A percentile compares a stretch with the other conserved stretches of the same genome.
phyloP scores from a whole-genome alignment of 306 rosid genomes.

The Rosa lucieae region DNA sequence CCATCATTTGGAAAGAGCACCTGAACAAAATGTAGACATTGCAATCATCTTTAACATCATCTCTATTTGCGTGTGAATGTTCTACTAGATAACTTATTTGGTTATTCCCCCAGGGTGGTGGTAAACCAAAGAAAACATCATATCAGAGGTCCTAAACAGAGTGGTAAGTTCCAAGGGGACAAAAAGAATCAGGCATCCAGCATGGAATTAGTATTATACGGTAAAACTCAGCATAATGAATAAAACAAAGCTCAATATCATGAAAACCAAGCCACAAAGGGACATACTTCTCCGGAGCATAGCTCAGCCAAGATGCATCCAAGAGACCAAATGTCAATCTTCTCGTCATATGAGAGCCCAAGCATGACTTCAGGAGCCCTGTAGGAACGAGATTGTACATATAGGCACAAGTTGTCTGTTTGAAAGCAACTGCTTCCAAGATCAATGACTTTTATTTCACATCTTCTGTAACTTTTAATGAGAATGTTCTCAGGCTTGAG shows the following conservation, averaged over 20 bases:
- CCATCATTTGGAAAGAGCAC: slow-evolving; percentile 89
- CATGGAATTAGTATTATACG: background rate
- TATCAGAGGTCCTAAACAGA: background rate
- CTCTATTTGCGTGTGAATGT: background rate
- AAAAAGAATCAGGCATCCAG: background rate
- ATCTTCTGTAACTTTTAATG: slow-evolving; percentile 76
- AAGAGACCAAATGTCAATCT: slow-evolving; percentile 96
- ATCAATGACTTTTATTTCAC: slow-evolving; percentile 93
- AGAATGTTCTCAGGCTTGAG: slow-evolving; percentile 95
- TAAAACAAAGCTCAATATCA: background rate
- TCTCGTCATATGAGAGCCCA: slow-evolving; percentile 88
- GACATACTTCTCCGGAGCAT: slow-evolving; percentile 89
- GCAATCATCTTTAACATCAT: background rate
- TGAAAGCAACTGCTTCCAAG: slow-evolving; percentile 97
- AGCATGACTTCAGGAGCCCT: slow-evolving; percentile 99
- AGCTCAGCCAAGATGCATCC: slow-evolving; percentile 98
- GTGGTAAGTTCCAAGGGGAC: background rate
- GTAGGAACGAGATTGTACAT: slow-evolving; percentile 95
- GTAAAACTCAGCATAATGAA: background rate
- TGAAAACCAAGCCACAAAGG: slow-evolving; percentile 15
- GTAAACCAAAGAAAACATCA: background rate
- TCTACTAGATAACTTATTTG: background rate
- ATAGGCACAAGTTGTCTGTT: slow-evolving; percentile 79
- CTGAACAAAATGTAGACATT: slow-evolving; percentile 38
- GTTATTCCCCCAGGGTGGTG: background rate